Evolutionary conservation across 148 eudicot species (phyloP).

Genomic region (Euryodendron excelsum): DNA sequence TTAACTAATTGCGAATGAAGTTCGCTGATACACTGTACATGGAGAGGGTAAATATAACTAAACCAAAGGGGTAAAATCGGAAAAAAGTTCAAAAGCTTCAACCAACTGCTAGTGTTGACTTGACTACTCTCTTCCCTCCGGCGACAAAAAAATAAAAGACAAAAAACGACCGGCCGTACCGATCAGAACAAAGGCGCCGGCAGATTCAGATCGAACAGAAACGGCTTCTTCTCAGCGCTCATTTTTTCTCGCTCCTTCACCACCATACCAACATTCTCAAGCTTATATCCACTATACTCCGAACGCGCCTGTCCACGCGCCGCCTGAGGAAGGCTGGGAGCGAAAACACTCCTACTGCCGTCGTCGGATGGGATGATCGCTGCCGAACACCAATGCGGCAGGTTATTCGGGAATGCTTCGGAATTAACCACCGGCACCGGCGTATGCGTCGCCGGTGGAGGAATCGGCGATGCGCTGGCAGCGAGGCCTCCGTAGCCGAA

Average conservation of each 20-base stretch:
- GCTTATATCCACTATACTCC: slow-evolving; percentile 14
- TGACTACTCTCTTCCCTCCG: not conserved
- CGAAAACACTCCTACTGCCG: not conserved
- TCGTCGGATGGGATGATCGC: not conserved
- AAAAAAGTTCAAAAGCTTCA: not conserved
- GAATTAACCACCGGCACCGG: not conserved
- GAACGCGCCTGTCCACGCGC: not conserved
- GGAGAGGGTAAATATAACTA: not conserved
- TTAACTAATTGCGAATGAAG: not conserved
- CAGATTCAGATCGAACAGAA: slow-evolving; percentile 37
- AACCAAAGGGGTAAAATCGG: not conserved
- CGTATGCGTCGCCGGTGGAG: not conserved
- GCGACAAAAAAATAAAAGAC: too few relatives aligned
- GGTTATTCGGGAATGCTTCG: not conserved
- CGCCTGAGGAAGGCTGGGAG: not conserved
- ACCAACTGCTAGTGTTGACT: not conserved
- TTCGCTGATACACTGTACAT: slow-evolving; percentile 1
- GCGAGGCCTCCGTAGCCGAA: slow-evolving; percentile 10
- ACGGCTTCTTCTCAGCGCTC: slow-evolving; percentile 24
- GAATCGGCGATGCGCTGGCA: not conserved
- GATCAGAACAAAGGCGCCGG: slow-evolving; percentile 40
- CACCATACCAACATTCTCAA: slow-evolving; percentile 18
- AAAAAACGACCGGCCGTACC: not conserved
- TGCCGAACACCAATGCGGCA: slow-evolving; percentile 15
- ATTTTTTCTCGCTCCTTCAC: slow-evolving; percentile 22